phyloP scores from a whole-genome alignment of 768 basidiomycete genomes.

The Collybia mongolica region DNA sequence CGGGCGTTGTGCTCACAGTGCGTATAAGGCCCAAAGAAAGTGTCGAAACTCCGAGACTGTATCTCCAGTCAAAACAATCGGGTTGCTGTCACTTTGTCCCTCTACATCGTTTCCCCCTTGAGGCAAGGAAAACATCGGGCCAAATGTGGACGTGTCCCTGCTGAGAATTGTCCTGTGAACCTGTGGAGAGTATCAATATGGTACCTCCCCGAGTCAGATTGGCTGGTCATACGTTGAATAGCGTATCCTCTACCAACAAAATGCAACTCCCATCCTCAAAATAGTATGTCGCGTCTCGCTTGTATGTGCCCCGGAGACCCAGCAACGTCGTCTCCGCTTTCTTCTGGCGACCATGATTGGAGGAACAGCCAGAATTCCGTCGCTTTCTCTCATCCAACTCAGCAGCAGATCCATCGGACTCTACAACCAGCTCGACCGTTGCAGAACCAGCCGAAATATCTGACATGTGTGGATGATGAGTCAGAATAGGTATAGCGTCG shows the following conservation, averaged over 20 bases:
- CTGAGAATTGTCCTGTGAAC: conserved; percentile 61
- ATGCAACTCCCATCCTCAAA: conserved; percentile 70
- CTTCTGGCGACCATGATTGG: neutral
- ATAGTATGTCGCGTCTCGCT: conserved; percentile 58
- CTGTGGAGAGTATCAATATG: conserved; percentile 25
- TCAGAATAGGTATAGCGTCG: too few species aligned
- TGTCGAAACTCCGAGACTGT: conserved; percentile 64
- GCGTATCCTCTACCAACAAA: conserved; percentile 55
- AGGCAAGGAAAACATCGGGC: conserved; percentile 66
- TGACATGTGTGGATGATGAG: too few species aligned
- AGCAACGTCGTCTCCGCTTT: conserved; percentile 3
- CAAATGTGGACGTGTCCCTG: conserved; percentile 63
- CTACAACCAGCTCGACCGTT: too few species aligned
- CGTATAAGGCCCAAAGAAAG: conserved; percentile 78
- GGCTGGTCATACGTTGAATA: conserved; percentile 59
- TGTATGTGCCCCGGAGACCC: conserved; percentile 10
- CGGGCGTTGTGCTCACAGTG: conserved; percentile 46
- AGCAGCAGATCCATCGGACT: too few species aligned
- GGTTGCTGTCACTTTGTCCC: conserved; percentile 63
- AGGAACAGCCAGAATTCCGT: neutral
- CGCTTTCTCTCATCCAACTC: neutral
- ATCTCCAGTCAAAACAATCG: conserved; percentile 63
- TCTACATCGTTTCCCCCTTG: conserved; percentile 50
- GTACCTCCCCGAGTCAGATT: conserved; percentile 2
- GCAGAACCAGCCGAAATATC: too few species aligned